These are phyloP conservation scores for Abortiporus biennis DNA, from an alignment of 1,284 basidiomycete genomes.

Conservation along the genomic window DNA sequence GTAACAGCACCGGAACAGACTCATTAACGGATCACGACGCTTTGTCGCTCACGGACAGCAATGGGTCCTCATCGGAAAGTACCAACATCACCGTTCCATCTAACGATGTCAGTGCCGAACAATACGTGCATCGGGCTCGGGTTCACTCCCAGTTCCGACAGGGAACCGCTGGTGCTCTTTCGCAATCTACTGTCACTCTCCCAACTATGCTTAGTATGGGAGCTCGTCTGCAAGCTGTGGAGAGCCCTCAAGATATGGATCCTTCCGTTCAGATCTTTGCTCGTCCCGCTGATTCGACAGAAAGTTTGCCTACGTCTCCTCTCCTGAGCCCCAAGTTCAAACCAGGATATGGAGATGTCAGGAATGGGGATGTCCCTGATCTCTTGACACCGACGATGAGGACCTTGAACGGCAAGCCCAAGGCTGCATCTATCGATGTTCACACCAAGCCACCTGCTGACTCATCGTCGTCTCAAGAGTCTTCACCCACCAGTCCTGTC, in stretches of 20 bases:
- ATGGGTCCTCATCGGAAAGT: constrained; percentile 17
- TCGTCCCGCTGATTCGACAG: constrained; percentile 64
- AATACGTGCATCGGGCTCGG: constrained; percentile 7
- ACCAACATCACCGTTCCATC: constrained; percentile 19
- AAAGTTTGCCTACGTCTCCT: constrained; percentile 44
- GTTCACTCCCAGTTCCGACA: constrained; percentile 18
- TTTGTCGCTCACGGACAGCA: constrained; percentile 11
- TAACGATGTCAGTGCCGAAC: constrained; percentile 12
- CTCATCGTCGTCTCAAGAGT: neutral
- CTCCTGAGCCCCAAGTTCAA: constrained; percentile 14
- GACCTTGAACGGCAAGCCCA: constrained; percentile 5
- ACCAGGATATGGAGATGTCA: constrained; percentile 8
- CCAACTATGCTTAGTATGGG: constrained; percentile 23
- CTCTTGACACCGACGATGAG: constrained; percentile 15
- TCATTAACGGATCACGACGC: constrained; percentile 12
- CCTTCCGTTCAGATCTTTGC: constrained; percentile 65
- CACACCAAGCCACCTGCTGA: neutral
- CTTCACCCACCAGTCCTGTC: constrained; percentile 12
- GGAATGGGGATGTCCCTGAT: constrained; percentile 9
- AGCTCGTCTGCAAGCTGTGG: constrained; percentile 10
- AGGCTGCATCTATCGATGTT: neutral
- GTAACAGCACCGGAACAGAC: constrained; percentile 13
- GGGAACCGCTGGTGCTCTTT: constrained; percentile 16
- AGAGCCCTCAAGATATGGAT: constrained; percentile 33
- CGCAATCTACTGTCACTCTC: constrained; percentile 28